Evolutionary conservation across 148 eudicot genomes (phyloP).

Genomic region (Nyssa sinensis): DNA sequence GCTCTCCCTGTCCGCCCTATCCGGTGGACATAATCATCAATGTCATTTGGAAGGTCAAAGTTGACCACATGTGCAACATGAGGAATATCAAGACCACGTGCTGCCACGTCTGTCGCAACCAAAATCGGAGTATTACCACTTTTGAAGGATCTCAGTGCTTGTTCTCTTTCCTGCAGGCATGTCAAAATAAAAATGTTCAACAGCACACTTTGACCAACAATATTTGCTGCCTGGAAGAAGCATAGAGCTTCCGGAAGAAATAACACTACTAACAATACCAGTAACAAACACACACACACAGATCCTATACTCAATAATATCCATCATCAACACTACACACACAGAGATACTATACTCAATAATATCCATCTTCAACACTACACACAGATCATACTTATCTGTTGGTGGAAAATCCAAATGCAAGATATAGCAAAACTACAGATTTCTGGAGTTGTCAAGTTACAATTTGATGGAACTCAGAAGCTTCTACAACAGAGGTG

Average conservation of each 20-base stretch:
- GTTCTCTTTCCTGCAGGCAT: constrained; percentile 49
- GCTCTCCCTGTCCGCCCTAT: constrained; percentile 62
- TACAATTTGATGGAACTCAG: background rate
- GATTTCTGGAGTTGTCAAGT: background rate
- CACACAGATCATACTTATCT: too few species aligned
- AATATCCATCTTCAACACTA: too few species aligned
- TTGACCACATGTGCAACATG: constrained; percentile 60
- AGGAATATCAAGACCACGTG: constrained; percentile 63
- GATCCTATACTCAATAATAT: too few species aligned
- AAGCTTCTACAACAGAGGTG: background rate
- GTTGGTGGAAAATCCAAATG: too few species aligned
- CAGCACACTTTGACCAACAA: background rate
- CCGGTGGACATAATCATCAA: constrained; percentile 59
- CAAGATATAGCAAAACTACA: background rate
- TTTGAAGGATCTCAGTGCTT: constrained; percentile 51
- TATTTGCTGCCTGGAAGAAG: background rate
- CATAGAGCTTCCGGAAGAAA: background rate
- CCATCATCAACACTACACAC: too few species aligned
- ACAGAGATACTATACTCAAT: too few species aligned
- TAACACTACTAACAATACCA: background rate
- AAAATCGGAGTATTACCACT: constrained; percentile 53
- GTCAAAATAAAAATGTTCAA: background rate
- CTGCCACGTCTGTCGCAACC: constrained; percentile 58
- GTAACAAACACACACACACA: too few species aligned
- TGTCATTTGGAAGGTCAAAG: constrained; percentile 58